phyloP scores from a whole-genome alignment of 2,329 filamentous ascomycete species.

The Aureobasidium sp. region DNA sequence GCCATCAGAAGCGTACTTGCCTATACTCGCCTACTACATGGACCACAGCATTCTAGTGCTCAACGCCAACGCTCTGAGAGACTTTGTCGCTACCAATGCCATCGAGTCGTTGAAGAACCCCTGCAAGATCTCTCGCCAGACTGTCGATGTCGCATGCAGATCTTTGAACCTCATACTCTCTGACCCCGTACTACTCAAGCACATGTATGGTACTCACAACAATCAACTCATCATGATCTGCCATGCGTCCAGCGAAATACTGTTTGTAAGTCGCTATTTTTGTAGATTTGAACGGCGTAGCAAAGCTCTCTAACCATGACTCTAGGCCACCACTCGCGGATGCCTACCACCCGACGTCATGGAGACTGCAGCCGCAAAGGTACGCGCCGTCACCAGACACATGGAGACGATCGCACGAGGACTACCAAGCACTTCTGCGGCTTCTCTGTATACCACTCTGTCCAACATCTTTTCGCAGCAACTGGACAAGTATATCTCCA shows the following conservation, averaged over 20 bases:
- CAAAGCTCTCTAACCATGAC: not conserved
- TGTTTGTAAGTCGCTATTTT: not conserved
- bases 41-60: not conserved
- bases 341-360: not conserved
- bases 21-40: not conserved
- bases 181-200: not conserved
- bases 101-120: not conserved
- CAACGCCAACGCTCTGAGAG: not conserved
- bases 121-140: not conserved
- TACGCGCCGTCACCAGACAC: not conserved
- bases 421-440: not conserved
- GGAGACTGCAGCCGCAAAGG: not conserved
- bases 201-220: slow-evolving; percentile 2
- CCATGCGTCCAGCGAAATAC: not conserved
- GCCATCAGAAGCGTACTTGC: not conserved
- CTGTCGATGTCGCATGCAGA: not conserved
- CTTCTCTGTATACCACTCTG: not conserved
- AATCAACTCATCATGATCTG: slow-evolving; percentile 3
- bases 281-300: accelerated
- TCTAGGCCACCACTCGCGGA: not conserved
- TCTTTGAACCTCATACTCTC: not conserved
- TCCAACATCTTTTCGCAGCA: not conserved
- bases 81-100: not conserved
- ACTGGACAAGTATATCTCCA: not conserved
- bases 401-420: not conserved